Conservation (phyloP, 177 flowering plant genomes). For the Telopea speciosissima region DNA sequence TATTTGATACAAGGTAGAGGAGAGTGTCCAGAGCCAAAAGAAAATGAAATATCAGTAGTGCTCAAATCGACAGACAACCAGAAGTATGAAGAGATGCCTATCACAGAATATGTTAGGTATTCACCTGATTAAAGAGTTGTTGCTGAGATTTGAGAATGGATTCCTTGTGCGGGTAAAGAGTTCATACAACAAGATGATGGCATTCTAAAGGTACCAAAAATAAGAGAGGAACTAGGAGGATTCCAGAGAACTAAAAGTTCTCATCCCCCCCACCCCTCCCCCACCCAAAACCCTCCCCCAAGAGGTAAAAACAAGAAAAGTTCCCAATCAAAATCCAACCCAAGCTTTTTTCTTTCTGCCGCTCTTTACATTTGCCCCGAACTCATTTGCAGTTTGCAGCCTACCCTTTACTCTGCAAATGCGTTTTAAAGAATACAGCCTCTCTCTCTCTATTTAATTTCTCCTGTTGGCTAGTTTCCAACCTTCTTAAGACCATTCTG, state of each 20-base stretch:
- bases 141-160: neutral
- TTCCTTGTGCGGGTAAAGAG: neutral
- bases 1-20: too few relatives aligned
- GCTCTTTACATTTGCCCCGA: conserved; percentile 7
- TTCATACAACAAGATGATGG: neutral
- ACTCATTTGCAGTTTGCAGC: conserved; percentile 7
- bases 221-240: neutral
- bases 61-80: too few relatives aligned
- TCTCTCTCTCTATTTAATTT: neutral
- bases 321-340: neutral
- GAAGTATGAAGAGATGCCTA: too few relatives aligned
- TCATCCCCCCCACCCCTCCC: neutral
- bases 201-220: neutral
- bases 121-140: neutral
- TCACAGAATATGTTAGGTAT: too few relatives aligned
- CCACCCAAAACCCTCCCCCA: neutral
- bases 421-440: neutral
- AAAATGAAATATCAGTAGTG: too few relatives aligned
- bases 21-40: too few relatives aligned
- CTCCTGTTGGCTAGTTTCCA: neutral
- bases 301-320: neutral
- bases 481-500: neutral
- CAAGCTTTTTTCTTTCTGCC: neutral
- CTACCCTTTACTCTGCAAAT: neutral
- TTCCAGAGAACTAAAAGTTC: neutral